Conservation (phyloP, 441 rosid genomes). For the Raphanus hybrid region DNA sequence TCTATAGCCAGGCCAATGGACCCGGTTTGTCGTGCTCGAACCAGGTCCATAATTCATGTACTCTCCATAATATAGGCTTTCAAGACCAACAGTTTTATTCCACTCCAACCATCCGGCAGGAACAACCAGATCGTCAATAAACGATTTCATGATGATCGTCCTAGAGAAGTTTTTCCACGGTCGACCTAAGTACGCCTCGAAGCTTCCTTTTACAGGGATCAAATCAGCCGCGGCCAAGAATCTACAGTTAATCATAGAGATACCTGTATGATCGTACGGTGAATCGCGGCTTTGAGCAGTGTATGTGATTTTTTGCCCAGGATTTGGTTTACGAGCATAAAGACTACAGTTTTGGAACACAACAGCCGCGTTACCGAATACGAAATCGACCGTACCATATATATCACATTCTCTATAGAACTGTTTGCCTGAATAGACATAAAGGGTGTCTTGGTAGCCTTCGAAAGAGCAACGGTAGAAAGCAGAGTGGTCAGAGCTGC, state of each 20-base stretch:
- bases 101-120: constrained; percentile 61
- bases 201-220: constrained; percentile 45
- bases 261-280: constrained; percentile 46
- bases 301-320: background rate
- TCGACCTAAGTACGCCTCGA: constrained; percentile 52
- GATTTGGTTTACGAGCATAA: background rate
- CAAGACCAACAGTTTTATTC: constrained; percentile 42
- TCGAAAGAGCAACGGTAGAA: constrained; percentile 56
- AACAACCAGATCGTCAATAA: constrained; percentile 49
- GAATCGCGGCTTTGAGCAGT: constrained; percentile 44
- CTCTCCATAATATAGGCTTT: constrained; percentile 55
- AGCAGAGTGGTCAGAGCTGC: constrained; percentile 55
- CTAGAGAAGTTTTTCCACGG: constrained; percentile 58
- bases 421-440: constrained; percentile 41
- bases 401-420: constrained; percentile 59
- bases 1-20: constrained; percentile 59
- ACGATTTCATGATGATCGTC: constrained; percentile 48
- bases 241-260: constrained; percentile 52
- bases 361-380: constrained; percentile 57
- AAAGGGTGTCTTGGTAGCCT: constrained; percentile 60
- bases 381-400: constrained; percentile 56
- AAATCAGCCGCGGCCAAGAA: constrained; percentile 53
- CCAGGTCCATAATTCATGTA: constrained; percentile 55
- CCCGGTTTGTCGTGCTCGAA: constrained; percentile 48
- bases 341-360: constrained; percentile 50